These are phyloP conservation scores for Aspergillus sclerotialis DNA, from an alignment of 2,329 filamentous ascomycete genomes.

Conservation along the genomic window DNA sequence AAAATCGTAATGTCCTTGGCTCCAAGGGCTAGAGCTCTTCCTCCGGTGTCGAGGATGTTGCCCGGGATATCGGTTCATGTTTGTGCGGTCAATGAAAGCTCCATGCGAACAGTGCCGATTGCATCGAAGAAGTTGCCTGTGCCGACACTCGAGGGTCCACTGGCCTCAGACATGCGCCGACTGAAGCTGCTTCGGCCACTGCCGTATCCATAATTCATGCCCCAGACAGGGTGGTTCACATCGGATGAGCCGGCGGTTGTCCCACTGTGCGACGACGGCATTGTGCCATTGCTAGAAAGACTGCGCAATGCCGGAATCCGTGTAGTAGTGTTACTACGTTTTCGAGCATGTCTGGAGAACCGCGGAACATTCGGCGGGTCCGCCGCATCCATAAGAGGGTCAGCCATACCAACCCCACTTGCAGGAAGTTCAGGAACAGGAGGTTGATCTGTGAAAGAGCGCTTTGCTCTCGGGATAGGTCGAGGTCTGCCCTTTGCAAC, in stretches of 20 bases:
- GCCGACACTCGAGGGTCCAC: constrained; percentile 40
- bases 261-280: constrained; percentile 42
- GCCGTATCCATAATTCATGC: constrained; percentile 17
- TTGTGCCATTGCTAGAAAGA: constrained; percentile 52
- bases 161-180: constrained; percentile 46
- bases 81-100: constrained; percentile 73
- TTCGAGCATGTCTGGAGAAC: constrained; percentile 62
- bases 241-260: constrained; percentile 57
- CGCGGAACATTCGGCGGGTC: constrained; percentile 48
- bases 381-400: constrained; percentile 37
- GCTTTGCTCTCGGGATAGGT: constrained; percentile 32
- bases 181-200: constrained; percentile 40
- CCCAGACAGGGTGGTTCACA: constrained; percentile 38
- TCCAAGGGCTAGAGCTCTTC: constrained; percentile 26
- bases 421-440: constrained; percentile 28
- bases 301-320: constrained; percentile 66
- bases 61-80: constrained; percentile 21
- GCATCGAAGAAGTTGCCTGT: constrained; percentile 69
- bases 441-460: constrained; percentile 29
- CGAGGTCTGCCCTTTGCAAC: constrained; percentile 69
- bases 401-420: constrained; percentile 18
- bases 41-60: constrained; percentile 15
- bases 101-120: constrained; percentile 89
- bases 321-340: constrained; percentile 82
- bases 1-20: constrained; percentile 27